phyloP scores from a whole-genome alignment of 345 rosid genomes.

The Acer yangbiense region DNA sequence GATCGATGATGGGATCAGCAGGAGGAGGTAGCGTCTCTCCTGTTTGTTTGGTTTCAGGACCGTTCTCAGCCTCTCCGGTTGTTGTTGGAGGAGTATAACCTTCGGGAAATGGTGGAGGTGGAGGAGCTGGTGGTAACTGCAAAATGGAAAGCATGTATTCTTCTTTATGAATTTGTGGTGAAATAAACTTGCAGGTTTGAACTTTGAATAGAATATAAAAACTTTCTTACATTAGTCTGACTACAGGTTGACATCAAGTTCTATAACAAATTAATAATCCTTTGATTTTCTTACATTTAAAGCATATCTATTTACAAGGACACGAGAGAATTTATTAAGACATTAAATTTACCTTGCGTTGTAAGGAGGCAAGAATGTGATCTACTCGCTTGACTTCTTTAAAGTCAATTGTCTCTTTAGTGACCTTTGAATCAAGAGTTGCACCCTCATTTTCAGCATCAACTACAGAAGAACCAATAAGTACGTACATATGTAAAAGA shows the following conservation, averaged over 20 bases:
- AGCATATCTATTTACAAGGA: too few relatives aligned
- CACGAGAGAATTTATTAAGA: too few relatives aligned
- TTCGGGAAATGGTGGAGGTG: conserved; percentile 87
- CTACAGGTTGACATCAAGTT: too few relatives aligned
- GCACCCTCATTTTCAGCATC: conserved; percentile 70
- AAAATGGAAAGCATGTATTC: not conserved
- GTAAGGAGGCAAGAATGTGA: conserved; percentile 73
- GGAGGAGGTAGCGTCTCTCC: conserved; percentile 50
- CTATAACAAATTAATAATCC: too few relatives aligned
- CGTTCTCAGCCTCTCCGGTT: conserved; percentile 62
- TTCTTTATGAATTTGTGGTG: not conserved
- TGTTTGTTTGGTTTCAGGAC: conserved; percentile 66
- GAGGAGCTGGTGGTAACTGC: conserved; percentile 90
- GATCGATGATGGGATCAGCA: conserved; percentile 88
- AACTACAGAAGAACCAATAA: conserved; percentile 42
- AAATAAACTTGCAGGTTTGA: not conserved
- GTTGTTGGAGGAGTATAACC: conserved; percentile 58
- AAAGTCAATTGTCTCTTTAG: conserved; percentile 66
- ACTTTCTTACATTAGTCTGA: conserved; percentile 40
- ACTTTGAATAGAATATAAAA: conserved; percentile 25
- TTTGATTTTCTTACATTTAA: too few relatives aligned
- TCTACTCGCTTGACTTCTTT: conserved; percentile 91
- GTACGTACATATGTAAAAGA: not conserved
- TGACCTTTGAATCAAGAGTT: conserved; percentile 56
- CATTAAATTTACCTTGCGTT: conserved; percentile 53